These are phyloP conservation scores for Helminthosporium solani DNA, from an alignment of 2,329 filamentous ascomycete species.

Conservation along the genomic window DNA sequence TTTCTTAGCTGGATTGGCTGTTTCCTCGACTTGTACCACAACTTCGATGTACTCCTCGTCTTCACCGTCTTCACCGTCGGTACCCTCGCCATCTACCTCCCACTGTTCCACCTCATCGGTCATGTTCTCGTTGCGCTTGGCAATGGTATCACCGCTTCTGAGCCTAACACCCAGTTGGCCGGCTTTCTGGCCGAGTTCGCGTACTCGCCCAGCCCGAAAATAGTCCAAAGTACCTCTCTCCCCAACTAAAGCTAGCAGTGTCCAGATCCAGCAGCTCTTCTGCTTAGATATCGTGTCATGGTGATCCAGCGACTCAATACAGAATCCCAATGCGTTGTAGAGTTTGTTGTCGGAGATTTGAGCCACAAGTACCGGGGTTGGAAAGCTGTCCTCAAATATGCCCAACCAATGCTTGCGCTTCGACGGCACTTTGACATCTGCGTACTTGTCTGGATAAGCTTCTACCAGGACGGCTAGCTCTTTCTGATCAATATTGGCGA, in stretches of 20 bases:
- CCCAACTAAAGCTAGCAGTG: conserved; percentile 71
- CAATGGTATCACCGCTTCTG: conserved; percentile 4
- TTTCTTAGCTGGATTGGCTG: background rate
- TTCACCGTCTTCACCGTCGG: conserved; percentile 3
- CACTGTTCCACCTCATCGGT: conserved; percentile 3
- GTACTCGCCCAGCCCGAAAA: conserved; percentile 71
- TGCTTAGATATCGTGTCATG: conserved; percentile 62
- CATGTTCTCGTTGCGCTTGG: background rate
- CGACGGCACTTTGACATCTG: conserved; percentile 29
- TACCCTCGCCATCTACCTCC: conserved; percentile 3
- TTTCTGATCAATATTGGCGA: conserved; percentile 59
- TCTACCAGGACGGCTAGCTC: conserved; percentile 44
- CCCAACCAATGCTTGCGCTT: conserved; percentile 38
- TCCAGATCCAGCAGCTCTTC: conserved; percentile 83
- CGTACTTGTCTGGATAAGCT: conserved; percentile 5
- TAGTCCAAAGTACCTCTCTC: conserved; percentile 74
- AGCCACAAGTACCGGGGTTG: conserved; percentile 52
- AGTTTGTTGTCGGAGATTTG: conserved; percentile 64
- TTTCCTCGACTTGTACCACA: background rate
- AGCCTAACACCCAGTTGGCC: conserved; percentile 56
- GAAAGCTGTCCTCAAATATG: conserved; percentile 36
- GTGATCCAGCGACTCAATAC: conserved; percentile 63
- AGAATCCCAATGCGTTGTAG: conserved; percentile 63
- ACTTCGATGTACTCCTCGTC: conserved; percentile 1
- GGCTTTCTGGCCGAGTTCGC: conserved; percentile 78